Evolutionary conservation across 331 rosid genomes (phyloP).

Genomic region (Spiraea crenata): DNA sequence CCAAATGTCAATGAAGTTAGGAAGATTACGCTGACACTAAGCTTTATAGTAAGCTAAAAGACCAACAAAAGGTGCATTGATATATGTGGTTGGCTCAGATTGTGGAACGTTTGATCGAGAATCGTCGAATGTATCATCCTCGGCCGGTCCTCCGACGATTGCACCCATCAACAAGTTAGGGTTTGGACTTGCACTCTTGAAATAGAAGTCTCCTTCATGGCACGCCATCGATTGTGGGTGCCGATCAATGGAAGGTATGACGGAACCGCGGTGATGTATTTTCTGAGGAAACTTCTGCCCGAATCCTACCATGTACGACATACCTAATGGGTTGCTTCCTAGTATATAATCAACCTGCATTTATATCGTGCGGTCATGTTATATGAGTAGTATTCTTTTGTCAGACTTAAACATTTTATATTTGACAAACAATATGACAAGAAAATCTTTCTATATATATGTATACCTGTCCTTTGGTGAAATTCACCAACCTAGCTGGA

Average conservation of each 20-base stretch:
- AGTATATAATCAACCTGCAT: constrained; percentile 28
- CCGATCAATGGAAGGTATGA: constrained; percentile 13
- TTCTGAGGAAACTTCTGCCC: constrained; percentile 20
- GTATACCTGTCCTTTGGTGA: constrained; percentile 30
- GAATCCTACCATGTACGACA: constrained; percentile 32
- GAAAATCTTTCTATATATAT: not conserved
- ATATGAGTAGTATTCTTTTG: no score
- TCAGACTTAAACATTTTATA: no score
- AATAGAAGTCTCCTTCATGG: constrained; percentile 17
- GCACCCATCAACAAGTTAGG: constrained; percentile 25
- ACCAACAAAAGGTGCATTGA: constrained; percentile 32
- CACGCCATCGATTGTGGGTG: constrained; percentile 12
- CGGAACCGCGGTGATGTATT: constrained; percentile 30
- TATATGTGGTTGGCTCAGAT: constrained; percentile 30
- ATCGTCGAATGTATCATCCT: constrained; percentile 15
- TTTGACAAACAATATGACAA: not conserved
- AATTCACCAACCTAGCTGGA: constrained; percentile 6
- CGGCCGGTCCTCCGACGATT: constrained; percentile 29
- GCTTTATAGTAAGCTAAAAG: constrained; percentile 18
- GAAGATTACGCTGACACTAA: not conserved
- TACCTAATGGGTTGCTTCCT: constrained; percentile 23
- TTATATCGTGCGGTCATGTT: no score
- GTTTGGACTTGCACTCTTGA: constrained; percentile 9
- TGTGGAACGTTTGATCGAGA: constrained; percentile 21
- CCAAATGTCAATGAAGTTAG: not conserved